Evolutionary conservation across 192 early-diverging fungal species (phyloP).

Genomic region (Neocallimastix lanati): DNA sequence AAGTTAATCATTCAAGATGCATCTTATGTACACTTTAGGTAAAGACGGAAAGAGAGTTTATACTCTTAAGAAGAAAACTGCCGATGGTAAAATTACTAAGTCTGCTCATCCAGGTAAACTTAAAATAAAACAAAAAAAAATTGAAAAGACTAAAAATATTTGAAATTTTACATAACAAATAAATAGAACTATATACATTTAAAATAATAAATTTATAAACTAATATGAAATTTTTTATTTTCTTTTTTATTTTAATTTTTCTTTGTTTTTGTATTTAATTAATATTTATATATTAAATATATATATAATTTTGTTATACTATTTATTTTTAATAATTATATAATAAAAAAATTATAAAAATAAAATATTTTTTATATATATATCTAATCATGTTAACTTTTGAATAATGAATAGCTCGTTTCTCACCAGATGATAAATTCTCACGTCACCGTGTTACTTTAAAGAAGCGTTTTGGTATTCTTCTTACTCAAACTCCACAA

Average conservation of each 20-base stretch:
- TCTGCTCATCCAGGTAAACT: slow-evolving; percentile 75
- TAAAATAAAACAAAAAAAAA: not conserved
- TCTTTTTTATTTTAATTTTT: too few species aligned
- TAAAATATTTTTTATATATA: not conserved
- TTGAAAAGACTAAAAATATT: not conserved
- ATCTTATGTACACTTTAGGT: slow-evolving; percentile 78
- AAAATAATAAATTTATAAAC: too few species aligned
- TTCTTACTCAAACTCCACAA: slow-evolving; percentile 19
- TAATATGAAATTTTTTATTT: too few species aligned
- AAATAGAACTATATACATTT: too few species aligned
- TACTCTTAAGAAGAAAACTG: slow-evolving; percentile 86
- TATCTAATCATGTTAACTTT: too few species aligned
- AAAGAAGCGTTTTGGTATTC: slow-evolving; percentile 82
- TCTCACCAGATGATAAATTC: slow-evolving; percentile 98
- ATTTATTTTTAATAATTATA: too few species aligned
- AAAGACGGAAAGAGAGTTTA: slow-evolving; percentile 74
- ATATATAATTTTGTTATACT: too few species aligned
- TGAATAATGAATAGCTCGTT: slow-evolving; percentile 55
- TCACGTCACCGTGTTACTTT: slow-evolving; percentile 91
- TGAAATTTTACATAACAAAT: too few species aligned
- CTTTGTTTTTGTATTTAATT: too few species aligned
- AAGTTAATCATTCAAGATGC: slow-evolving; percentile 28
- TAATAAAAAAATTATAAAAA: slow-evolving; percentile 1
- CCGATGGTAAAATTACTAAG: slow-evolving; percentile 64
- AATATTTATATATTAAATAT: too few species aligned